These are phyloP conservation scores for Cylindrotheca fusiformis DNA, from an alignment of 108 stramenopile genomes.

Conservation along the genomic window DNA sequence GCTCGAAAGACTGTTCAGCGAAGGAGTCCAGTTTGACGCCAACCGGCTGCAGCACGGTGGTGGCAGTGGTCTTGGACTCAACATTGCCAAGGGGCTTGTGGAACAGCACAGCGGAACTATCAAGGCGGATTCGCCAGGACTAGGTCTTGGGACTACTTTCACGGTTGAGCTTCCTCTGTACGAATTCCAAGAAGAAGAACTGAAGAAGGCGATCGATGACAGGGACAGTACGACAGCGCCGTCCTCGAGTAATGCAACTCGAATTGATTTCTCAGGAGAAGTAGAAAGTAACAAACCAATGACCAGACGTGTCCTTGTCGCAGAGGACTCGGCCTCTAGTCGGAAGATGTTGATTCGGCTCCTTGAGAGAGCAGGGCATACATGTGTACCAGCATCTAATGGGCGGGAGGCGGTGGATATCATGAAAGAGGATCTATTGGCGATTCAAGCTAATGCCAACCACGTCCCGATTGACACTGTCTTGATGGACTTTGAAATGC, in stretches of 20 bases:
- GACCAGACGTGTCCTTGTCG: constrained; percentile 17
- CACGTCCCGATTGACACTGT: constrained; percentile 25
- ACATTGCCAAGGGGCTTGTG: constrained; percentile 61
- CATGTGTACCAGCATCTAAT: constrained; percentile 31
- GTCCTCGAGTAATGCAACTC: neutral
- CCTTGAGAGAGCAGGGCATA: constrained; percentile 30
- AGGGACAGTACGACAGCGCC: neutral
- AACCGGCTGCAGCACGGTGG: constrained; percentile 59
- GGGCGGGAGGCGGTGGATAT: constrained; percentile 34
- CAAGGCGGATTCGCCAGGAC: constrained; percentile 37
- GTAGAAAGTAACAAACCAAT: neutral
- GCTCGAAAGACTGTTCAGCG: constrained; percentile 40
- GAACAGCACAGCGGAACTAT: constrained; percentile 52
- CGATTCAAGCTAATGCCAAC: neutral
- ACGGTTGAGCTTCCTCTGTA: constrained; percentile 48
- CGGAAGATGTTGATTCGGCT: constrained; percentile 37
- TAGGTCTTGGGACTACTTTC: constrained; percentile 49
- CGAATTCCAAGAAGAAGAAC: neutral
- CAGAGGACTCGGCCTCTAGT: constrained; percentile 36
- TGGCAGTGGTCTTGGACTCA: constrained; percentile 71
- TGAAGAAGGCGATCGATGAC: neutral
- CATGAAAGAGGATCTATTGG: constrained; percentile 6
- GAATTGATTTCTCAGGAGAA: neutral
- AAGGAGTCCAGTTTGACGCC: constrained; percentile 65
- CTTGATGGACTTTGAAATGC: constrained; percentile 49